These are phyloP conservation scores for Periconia digitata DNA, from an alignment of 2,329 filamentous ascomycete species.

Conservation along the genomic window DNA sequence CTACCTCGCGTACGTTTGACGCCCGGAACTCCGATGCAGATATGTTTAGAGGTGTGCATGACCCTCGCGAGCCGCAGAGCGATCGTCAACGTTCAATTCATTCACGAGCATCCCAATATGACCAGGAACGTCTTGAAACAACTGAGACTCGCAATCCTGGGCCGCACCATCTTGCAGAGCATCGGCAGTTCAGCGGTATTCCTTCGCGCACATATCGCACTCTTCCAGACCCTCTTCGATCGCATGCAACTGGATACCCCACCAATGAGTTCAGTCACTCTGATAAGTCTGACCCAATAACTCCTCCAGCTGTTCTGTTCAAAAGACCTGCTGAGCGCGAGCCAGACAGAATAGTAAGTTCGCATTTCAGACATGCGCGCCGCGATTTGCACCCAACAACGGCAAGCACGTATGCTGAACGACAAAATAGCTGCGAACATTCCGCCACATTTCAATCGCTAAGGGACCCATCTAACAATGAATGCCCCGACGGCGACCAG, in stretches of 20 bases:
- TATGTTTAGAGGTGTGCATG: too few relatives aligned
- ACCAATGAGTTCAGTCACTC: slow-evolving; percentile 10
- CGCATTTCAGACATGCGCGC: slow-evolving; percentile 38
- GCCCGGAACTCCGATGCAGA: too few relatives aligned
- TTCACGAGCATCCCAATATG: not conserved
- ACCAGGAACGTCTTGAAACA: not conserved
- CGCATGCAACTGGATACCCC: slow-evolving; percentile 6
- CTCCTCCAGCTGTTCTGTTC: slow-evolving; percentile 14
- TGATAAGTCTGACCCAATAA: slow-evolving; percentile 4
- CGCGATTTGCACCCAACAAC: slow-evolving; percentile 13
- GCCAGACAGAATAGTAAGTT: slow-evolving; percentile 41
- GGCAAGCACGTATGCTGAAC: slow-evolving; percentile 25
- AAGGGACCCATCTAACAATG: too few relatives aligned
- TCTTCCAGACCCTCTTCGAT: slow-evolving; percentile 6
- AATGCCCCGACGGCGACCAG: too few relatives aligned
- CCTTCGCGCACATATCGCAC: slow-evolving; percentile 16
- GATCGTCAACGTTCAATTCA: too few relatives aligned
- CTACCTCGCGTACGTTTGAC: too few relatives aligned
- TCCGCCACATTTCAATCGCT: slow-evolving; percentile 26
- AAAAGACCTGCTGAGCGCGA: slow-evolving; percentile 16
- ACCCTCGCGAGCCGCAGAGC: too few relatives aligned
- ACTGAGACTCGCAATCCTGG: too few relatives aligned
- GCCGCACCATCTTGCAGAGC: not conserved
- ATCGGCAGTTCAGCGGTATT: not conserved
- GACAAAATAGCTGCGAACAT: slow-evolving; percentile 28